phyloP scores from a whole-genome alignment of 441 rosid species.

The Gossypium schwendimanii region DNA sequence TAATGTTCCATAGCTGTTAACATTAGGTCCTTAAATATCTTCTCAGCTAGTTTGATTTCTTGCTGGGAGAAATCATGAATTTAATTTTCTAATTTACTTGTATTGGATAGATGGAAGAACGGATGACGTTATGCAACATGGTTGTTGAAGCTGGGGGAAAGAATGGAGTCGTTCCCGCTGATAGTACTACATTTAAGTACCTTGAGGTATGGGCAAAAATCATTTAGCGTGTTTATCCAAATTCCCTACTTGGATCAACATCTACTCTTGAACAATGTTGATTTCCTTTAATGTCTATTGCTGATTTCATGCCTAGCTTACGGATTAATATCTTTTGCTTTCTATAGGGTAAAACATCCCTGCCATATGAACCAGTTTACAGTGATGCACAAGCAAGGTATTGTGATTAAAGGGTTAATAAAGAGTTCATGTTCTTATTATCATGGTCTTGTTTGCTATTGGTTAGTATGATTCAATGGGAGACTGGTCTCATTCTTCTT shows the following conservation, averaged over 20 bases:
- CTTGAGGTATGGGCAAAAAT: slow-evolving; percentile 51
- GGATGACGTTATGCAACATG: slow-evolving; percentile 96
- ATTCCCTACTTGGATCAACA: neutral
- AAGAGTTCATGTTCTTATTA: neutral
- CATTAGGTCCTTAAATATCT: slow-evolving; percentile 1
- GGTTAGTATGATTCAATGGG: neutral
- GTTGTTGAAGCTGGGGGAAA: slow-evolving; percentile 98
- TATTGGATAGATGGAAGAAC: slow-evolving; percentile 80
- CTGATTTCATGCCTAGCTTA: slow-evolving; percentile 9
- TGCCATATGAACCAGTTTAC: slow-evolving; percentile 77
- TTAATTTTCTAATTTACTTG: slow-evolving; percentile 11
- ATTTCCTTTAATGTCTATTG: slow-evolving; percentile 3
- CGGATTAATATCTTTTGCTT: slow-evolving; percentile 17
- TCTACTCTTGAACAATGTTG: neutral
- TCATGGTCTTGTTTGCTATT: neutral
- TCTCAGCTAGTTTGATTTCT: neutral
- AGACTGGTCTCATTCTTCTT: neutral
- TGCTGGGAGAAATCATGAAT: neutral
- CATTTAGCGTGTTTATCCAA: neutral
- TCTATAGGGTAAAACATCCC: slow-evolving; percentile 70
- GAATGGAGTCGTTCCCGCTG: slow-evolving; percentile 92
- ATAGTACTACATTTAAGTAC: slow-evolving; percentile 76
- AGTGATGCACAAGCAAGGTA: slow-evolving; percentile 90
- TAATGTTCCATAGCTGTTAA: neutral
- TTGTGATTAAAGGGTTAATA: neutral